Evolutionary conservation across 352 stramenopile species (phyloP).

Genomic region (Phytophthora lateralis): DNA sequence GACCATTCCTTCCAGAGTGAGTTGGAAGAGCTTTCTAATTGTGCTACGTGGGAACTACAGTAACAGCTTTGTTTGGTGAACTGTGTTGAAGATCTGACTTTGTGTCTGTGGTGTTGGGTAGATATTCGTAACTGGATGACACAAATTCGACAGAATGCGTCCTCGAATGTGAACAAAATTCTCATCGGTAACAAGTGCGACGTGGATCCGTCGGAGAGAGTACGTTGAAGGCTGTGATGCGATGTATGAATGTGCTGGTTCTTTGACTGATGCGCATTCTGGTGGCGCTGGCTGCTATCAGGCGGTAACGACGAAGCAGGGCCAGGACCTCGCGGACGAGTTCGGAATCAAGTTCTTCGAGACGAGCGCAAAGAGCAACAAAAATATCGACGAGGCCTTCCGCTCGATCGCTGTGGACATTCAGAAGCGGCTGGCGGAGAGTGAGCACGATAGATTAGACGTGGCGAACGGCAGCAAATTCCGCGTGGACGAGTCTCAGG

Average conservation of each 20-base stretch:
- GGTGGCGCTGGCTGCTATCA: conserved; percentile 30
- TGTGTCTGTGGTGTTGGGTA: conserved; percentile 16
- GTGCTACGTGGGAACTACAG: neutral
- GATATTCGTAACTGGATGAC: conserved; percentile 93
- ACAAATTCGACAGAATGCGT: conserved; percentile 96
- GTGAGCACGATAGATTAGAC: conserved; percentile 90
- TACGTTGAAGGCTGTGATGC: conserved; percentile 37
- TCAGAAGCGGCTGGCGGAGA: conserved; percentile 87
- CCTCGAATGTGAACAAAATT: conserved; percentile 99
- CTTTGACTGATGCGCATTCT: conserved; percentile 25
- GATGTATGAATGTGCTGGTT: neutral
- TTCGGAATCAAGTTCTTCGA: conserved; percentile 96
- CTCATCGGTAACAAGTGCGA: conserved; percentile 99
- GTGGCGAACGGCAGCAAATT: conserved; percentile 88
- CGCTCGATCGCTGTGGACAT: conserved; percentile 89
- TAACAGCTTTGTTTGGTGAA: neutral
- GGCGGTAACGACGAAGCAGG: conserved; percentile 93
- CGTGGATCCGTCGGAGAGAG: conserved; percentile 94
- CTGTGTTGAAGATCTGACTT: neutral
- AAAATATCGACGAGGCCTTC: conserved; percentile 92
- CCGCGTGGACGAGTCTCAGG: conserved; percentile 81
- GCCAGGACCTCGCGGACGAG: conserved; percentile 92
- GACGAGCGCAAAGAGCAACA: conserved; percentile 93
- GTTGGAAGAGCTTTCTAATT: conserved; percentile 7
- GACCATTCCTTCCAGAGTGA: conserved; percentile 92